Conservation (phyloP, 768 basidiomycete species). For the Psilocybe azurescens region DNA sequence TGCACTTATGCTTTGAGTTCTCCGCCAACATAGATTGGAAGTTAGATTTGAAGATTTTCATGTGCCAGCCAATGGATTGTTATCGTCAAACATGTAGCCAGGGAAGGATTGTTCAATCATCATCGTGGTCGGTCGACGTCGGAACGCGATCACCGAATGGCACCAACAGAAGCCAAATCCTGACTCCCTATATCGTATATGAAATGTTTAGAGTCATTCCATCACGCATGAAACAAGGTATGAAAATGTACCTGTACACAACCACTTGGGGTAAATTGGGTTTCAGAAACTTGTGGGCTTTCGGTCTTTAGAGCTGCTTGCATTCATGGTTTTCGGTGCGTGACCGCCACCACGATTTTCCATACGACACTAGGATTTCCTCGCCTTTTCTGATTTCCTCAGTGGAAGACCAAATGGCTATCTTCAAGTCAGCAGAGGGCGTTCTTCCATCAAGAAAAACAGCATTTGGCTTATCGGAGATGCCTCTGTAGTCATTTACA, state of each 20-base stretch:
- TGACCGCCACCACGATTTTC: constrained; percentile 82
- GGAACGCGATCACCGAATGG: no score
- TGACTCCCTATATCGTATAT: no score
- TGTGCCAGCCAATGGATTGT: no score
- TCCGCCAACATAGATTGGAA: no score
- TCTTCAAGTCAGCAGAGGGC: constrained; percentile 65
- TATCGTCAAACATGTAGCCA: no score
- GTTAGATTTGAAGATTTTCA: no score
- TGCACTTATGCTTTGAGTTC: no score
- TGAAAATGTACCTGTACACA: background rate
- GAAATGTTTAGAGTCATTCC: no score
- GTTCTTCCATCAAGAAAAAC: constrained; percentile 65
- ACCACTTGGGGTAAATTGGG: background rate
- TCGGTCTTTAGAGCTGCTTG: background rate
- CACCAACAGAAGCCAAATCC: no score
- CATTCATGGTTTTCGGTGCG: constrained; percentile 31
- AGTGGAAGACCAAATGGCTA: constrained; percentile 74
- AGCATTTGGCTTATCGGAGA: constrained; percentile 72
- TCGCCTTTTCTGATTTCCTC: constrained; percentile 75
- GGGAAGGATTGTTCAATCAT: no score
- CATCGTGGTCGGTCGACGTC: no score
- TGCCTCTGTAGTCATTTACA: constrained; percentile 89
- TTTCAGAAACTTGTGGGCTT: background rate
- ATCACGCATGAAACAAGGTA: no score
- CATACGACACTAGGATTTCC: constrained; percentile 89